Evolutionary conservation across 2,329 filamentous ascomycete species (phyloP).

Genomic region (Hawksworthiomyces lignivorus): DNA sequence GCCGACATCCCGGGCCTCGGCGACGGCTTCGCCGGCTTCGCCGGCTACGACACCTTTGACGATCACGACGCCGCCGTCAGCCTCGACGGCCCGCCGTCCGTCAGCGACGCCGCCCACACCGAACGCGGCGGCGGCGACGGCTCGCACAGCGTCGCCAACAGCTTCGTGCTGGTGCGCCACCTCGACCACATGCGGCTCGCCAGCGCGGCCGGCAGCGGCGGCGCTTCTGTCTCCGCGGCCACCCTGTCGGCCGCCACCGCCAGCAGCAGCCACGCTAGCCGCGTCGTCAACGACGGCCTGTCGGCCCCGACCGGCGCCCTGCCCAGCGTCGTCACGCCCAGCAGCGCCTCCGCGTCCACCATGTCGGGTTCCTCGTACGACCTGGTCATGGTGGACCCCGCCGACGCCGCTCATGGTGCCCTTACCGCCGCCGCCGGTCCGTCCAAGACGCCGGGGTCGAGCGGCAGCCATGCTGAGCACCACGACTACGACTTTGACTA

Average conservation of each 20-base stretch:
- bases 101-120: not conserved
- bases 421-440: too few species aligned
- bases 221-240: not conserved
- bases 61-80: too few species aligned
- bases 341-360: not conserved
- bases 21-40: too few species aligned
- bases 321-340: not conserved
- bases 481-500: not conserved
- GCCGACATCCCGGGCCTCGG: not conserved
- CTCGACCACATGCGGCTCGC: not conserved
- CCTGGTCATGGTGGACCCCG: slow-evolving; percentile 1
- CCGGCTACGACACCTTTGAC: too few species aligned
- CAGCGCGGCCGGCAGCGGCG: not conserved
- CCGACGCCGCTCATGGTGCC: not conserved
- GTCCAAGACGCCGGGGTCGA: not conserved
- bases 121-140: not conserved
- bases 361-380: not conserved
- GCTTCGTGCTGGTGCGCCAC: slow-evolving; percentile 2
- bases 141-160: not conserved
- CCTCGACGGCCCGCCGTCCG: not conserved
- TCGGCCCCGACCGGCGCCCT: not conserved
- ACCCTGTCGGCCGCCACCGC: not conserved
- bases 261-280: slow-evolving; percentile 2
- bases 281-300: slow-evolving; percentile 3
- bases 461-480: not conserved